Evolutionary conservation across 176 grass and related monocot species (phyloP).

Genomic region (Oryza glaberrima): DNA sequence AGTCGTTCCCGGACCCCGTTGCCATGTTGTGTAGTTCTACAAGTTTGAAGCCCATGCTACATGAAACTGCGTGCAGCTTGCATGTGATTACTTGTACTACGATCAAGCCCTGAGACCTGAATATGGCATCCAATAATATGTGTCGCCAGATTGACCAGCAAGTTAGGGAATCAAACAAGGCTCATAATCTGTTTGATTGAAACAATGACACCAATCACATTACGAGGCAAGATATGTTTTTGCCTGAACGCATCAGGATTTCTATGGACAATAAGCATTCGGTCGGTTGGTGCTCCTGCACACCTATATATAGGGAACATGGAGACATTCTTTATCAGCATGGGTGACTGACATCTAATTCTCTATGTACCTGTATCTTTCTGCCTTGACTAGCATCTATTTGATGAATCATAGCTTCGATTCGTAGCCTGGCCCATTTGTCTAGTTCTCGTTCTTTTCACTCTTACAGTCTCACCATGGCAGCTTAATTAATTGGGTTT

Average conservation of each 20-base stretch:
- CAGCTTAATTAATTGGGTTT: background rate
- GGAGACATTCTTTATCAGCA: conserved; percentile 3
- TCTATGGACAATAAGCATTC: background rate
- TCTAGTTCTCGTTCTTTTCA: background rate
- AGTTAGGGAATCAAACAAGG: background rate
- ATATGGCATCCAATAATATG: background rate
- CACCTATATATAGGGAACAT: background rate
- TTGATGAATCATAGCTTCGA: background rate
- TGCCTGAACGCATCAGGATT: background rate
- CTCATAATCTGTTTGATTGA: background rate
- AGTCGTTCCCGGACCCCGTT: background rate
- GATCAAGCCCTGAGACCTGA: background rate
- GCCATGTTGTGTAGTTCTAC: background rate
- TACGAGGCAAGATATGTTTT: background rate
- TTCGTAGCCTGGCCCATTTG: background rate
- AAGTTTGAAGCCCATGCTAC: conserved; percentile 1
- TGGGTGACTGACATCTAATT: background rate
- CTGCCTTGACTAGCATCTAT: background rate
- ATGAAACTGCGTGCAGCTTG: background rate
- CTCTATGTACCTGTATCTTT: background rate
- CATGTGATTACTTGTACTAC: background rate
- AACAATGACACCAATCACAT: background rate
- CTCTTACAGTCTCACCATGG: background rate
- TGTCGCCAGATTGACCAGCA: background rate
- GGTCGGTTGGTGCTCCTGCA: background rate